Evolutionary conservation across 352 stramenopile genomes (phyloP).

Genomic region (Globisporangium solare): DNA sequence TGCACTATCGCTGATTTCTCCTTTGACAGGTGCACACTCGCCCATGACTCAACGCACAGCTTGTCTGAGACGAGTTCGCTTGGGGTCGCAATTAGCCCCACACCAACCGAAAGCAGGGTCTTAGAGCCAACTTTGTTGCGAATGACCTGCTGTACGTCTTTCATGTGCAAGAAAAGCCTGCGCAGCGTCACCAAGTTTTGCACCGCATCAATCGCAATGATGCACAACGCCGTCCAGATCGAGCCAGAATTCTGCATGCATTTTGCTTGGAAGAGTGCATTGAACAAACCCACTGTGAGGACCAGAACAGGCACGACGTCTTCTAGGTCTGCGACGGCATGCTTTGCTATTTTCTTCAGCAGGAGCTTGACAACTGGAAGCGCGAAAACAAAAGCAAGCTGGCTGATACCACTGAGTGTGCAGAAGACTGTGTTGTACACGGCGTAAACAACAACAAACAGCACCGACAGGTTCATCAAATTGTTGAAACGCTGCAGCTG

Average conservation of each 20-base stretch:
- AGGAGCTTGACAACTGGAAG: conserved; percentile 29
- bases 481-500: conserved; percentile 15
- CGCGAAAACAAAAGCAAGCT: conserved; percentile 22
- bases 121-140: background rate
- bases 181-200: conserved; percentile 3
- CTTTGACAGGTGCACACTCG: no score
- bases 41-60: no score
- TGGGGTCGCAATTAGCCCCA: no score
- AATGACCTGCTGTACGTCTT: background rate
- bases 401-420: conserved; percentile 8
- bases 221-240: conserved; percentile 14
- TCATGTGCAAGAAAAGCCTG: background rate
- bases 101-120: no score
- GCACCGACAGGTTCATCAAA: conserved; percentile 11
- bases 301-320: conserved; percentile 4
- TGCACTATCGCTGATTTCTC: no score
- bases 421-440: conserved; percentile 25
- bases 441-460: conserved; percentile 25
- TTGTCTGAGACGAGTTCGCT: no score
- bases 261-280: conserved; percentile 9
- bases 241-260: conserved; percentile 16
- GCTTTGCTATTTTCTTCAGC: conserved; percentile 17
- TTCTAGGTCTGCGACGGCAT: conserved; percentile 17
- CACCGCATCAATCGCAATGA: conserved; percentile 5
- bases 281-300: conserved; percentile 10